These are phyloP conservation scores for Symbiodinium pilosum DNA, from an alignment of 73 alveolate genomes.

Conservation along the genomic window DNA sequence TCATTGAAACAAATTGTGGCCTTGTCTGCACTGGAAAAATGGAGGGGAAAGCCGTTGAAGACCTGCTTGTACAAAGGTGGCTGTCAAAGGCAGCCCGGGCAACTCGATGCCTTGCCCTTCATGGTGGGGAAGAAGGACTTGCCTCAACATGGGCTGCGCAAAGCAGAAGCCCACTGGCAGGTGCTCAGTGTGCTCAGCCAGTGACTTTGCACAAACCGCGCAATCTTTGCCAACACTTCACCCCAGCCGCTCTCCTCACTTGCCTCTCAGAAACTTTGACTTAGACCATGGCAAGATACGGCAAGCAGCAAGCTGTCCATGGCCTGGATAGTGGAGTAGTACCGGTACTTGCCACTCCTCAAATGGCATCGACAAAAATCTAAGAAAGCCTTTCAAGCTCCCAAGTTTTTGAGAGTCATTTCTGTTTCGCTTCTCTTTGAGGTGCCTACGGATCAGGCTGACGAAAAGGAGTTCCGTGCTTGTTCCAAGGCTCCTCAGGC, in stretches of 20 bases:
- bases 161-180: background rate
- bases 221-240: conserved; percentile 22
- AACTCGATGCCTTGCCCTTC: conserved; percentile 27
- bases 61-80: background rate
- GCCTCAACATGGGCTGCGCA: background rate
- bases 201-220: background rate
- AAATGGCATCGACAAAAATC: too few relatives aligned
- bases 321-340: conserved; percentile 33
- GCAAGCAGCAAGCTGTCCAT: too few relatives aligned
- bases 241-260: conserved; percentile 41
- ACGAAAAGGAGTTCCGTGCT: conserved; percentile 17
- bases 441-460: conserved; percentile 13
- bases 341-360: conserved; percentile 35
- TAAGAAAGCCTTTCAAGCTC: background rate
- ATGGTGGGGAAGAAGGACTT: conserved; percentile 50
- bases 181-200: background rate
- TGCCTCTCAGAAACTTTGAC: background rate
- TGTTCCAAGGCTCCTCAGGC: conserved; percentile 19
- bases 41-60: conserved; percentile 40
- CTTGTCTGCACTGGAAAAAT: conserved; percentile 43
- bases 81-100: background rate
- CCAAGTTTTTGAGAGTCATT: background rate
- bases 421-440: background rate
- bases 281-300: too few relatives aligned
- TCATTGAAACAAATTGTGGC: background rate